phyloP scores from a whole-genome alignment of 768 basidiomycete genomes.

The Boletus rex-veris region DNA sequence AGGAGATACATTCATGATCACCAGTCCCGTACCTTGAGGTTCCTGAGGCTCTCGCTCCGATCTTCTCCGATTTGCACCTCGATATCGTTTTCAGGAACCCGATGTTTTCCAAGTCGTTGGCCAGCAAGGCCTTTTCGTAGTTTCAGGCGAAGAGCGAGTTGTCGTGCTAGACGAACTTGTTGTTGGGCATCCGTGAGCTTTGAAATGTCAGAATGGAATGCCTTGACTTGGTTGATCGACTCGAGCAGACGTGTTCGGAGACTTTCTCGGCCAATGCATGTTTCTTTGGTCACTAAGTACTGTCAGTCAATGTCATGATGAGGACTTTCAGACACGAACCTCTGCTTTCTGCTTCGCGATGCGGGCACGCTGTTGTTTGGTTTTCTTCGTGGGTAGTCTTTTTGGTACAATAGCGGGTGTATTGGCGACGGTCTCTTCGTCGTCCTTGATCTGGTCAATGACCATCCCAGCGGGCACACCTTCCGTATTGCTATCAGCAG shows the following conservation, averaged over 20 bases:
- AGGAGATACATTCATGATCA: background rate
- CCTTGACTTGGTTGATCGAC: conserved; percentile 54
- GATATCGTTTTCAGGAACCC: conserved; percentile 61
- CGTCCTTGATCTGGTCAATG: conserved; percentile 44
- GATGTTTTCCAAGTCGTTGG: conserved; percentile 74
- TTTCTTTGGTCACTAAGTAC: conserved; percentile 47
- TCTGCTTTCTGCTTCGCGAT: conserved; percentile 62
- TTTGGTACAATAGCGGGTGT: conserved; percentile 36
- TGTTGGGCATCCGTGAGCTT: conserved; percentile 38
- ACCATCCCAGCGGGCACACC: conserved; percentile 63
- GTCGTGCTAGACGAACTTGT: conserved; percentile 36
- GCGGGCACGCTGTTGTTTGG: conserved; percentile 65
- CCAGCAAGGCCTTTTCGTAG: conserved; percentile 67
- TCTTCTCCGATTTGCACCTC: conserved; percentile 92
- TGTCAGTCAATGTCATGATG: background rate
- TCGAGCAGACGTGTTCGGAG: conserved; percentile 58
- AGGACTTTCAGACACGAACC: conserved; percentile 37
- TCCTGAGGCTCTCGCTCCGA: conserved; percentile 77
- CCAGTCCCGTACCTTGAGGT: conserved; percentile 62
- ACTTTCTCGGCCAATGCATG: conserved; percentile 57
- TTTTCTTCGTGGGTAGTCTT: conserved; percentile 47
- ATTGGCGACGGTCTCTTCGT: conserved; percentile 34
- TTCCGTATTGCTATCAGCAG: conserved; percentile 29
- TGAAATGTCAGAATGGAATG: conserved; percentile 44
- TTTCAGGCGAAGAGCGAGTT: conserved; percentile 43